phyloP scores from a whole-genome alignment of 768 basidiomycete genomes.

The Dioszegia aurantiaca region DNA sequence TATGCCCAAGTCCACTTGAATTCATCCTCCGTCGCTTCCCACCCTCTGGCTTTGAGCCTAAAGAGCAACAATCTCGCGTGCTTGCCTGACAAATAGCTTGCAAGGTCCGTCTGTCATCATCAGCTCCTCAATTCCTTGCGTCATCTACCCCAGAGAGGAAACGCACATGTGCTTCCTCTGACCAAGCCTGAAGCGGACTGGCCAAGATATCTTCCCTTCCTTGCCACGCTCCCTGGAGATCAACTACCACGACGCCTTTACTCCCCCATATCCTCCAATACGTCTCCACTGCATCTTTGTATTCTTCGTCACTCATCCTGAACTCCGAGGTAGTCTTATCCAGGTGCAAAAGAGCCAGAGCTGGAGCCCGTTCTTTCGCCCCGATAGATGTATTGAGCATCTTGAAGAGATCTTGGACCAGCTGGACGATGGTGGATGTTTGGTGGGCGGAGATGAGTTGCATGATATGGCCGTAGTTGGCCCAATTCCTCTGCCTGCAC shows the following conservation, averaged over 20 bases:
- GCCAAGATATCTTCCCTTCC: conserved; percentile 7
- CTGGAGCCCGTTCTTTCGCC: conserved; percentile 41
- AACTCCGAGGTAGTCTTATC: conserved; percentile 7
- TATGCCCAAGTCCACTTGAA: conserved; percentile 25
- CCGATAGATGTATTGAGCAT: conserved; percentile 31
- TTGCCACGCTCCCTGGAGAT: conserved; percentile 24
- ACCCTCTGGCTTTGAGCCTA: conserved; percentile 8
- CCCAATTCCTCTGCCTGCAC: conserved; percentile 27
- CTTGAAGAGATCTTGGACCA: conserved; percentile 14
- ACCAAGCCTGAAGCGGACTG: neutral
- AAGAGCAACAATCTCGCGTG: conserved; percentile 23
- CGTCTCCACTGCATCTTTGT: conserved; percentile 15
- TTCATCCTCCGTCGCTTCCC: conserved; percentile 18
- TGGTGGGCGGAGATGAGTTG: conserved; percentile 20
- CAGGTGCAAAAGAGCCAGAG: conserved; percentile 41
- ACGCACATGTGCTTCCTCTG: conserved; percentile 20
- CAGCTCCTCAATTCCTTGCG: conserved; percentile 1
- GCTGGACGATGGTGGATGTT: neutral
- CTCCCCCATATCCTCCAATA: conserved; percentile 43
- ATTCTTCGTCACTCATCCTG: conserved; percentile 15
- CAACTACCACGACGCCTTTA: conserved; percentile 37
- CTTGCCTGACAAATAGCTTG: conserved; percentile 21
- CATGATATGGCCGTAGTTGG: conserved; percentile 37
- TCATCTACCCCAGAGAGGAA: neutral
- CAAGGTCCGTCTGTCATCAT: conserved; percentile 25